Evolutionary conservation across 371 early-diverging fungal genomes (phyloP).

Genomic region (Mucor indicus): DNA sequence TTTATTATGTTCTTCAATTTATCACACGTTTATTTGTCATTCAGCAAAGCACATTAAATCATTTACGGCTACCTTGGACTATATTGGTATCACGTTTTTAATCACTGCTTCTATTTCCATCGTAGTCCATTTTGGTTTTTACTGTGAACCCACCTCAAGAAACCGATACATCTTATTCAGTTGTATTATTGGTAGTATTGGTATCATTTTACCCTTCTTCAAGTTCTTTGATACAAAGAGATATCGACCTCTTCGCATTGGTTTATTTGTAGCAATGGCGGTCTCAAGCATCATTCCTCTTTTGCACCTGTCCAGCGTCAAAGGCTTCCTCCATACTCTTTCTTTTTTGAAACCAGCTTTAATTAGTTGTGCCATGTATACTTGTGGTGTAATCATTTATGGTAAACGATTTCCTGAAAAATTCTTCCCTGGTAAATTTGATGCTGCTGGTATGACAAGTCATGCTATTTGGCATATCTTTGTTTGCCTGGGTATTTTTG

Average conservation of each 20-base stretch:
- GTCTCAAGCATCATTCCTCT: constrained; percentile 59
- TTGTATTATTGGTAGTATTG: constrained; percentile 53
- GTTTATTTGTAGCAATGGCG: constrained; percentile 61
- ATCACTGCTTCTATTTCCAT: constrained; percentile 57
- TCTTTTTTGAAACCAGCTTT: constrained; percentile 52
- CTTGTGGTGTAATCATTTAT: constrained; percentile 51
- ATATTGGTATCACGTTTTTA: constrained; percentile 61
- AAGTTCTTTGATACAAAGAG: constrained; percentile 53
- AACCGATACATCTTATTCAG: constrained; percentile 49
- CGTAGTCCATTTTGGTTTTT: constrained; percentile 57
- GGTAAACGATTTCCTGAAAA: constrained; percentile 70
- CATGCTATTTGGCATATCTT: constrained; percentile 81
- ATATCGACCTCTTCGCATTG: constrained; percentile 58
- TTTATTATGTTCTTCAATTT: constrained; percentile 58
- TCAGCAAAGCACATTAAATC: constrained; percentile 48
- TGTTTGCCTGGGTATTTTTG: constrained; percentile 64
- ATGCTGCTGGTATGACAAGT: constrained; percentile 64
- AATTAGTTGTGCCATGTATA: constrained; percentile 51
- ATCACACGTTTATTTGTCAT: constrained; percentile 62
- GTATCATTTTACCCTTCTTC: constrained; percentile 58
- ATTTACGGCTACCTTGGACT: constrained; percentile 59
- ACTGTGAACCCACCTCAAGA: constrained; percentile 42
- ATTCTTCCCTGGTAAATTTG: constrained; percentile 73
- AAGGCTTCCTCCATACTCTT: constrained; percentile 39
- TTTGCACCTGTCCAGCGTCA: constrained; percentile 45